Base-by-base conservation (phyloP, 805 yeast species). In the Ogataea trehalophila region DNA sequence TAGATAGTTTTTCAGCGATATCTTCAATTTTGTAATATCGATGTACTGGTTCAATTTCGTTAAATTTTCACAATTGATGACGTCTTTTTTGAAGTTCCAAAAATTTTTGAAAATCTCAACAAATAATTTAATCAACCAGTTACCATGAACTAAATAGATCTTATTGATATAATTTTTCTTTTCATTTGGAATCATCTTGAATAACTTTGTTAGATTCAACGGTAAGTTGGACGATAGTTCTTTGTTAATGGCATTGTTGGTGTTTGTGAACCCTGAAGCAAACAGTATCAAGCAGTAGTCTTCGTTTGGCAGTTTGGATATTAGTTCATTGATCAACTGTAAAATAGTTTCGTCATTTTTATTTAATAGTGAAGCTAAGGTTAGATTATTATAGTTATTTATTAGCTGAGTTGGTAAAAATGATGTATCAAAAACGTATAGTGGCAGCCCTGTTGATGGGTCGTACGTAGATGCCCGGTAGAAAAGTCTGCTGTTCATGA, bases 121-220 rank as follows among this genome's bases (percentile, higher is more conserved):
- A 35, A 88, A 76, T 0, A 95, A 83, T 56, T 89, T 80, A 26
- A 88, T 78, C 67, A 91, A 78, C 94, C 97, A 90, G 41, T 86
- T 84, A 55, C 91, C 97, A 66, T 92, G 97, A 2, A 92, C 95
- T 31, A 91, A 76, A 53, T 83, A 85, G 3, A 89, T 71, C 58
- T 80, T 83, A 44, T 70, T 68, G 39, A 92, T 66, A 46, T 77
- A 72, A 44, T 76, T 75, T 50, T 79, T 77, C 39, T 74, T 67
- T 5, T 72, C 72, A 15, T 76, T 73, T 2, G 92, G 81, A 26
- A 92, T 73, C 52, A 78, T 67, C 51, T 73, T 75, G 40, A 79
- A 60, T 41, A 79, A 72, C 56, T 72, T 73, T 42, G 77, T 59
- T 14, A 68, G 43, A 41, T 61, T 64, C 33, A 66, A 23, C 1